Evolutionary conservation across 176 grass and related monocot genomes (phyloP), one percentile per base, ranked within the genome.

Genomic region (Lolium rigidum): DNA sequence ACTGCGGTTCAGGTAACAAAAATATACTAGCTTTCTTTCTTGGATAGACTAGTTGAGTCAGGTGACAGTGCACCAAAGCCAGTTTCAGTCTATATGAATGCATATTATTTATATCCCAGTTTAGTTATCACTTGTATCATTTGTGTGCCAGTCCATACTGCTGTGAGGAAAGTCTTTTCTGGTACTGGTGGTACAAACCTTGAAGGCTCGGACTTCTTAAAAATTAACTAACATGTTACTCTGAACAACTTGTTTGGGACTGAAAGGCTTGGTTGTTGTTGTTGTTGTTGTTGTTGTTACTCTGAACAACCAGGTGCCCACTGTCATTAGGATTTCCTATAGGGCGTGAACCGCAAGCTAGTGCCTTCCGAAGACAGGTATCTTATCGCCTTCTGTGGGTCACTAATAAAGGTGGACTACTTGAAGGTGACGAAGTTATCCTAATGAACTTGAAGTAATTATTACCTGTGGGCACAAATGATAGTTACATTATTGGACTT

Each of bases 81-180:
- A 55, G 25, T 37, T 76, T 76, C 49, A 54, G 57, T 47, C 25
- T 10, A 21, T 37, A 76, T 46, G 37, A 16, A 74, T 50, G 71
- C 44, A 74, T 74, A 15, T 26, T 74, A 47, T 0, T 12, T 17
- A 51, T 50, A 74, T 24, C 46, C 71, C 22, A 74, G 13, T 50
- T 73, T 73, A 73, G 70, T 11, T 73, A 46, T 50, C 71, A 74
- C 46, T 50, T 74, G 22, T 14, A 26, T 49, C 49, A 74, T 73
- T 50, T 51, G 24, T 51, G 44, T 74, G 22, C 11, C 12, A 16
- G 44, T 50, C 21, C 71, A 26, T 74, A 26, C 21, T 25, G 62
- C 47, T 74, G 12, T 9, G 48, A 51, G 7, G 28, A 1, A 50
- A 26, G 2, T 65, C 12, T 16, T 65, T 15, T 35, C 22, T 26